Evolutionary conservation across 2,329 filamentous ascomycete species (phyloP), one percentile per base, ranked within the genome.

Genomic region (Pyricularia grisea): DNA sequence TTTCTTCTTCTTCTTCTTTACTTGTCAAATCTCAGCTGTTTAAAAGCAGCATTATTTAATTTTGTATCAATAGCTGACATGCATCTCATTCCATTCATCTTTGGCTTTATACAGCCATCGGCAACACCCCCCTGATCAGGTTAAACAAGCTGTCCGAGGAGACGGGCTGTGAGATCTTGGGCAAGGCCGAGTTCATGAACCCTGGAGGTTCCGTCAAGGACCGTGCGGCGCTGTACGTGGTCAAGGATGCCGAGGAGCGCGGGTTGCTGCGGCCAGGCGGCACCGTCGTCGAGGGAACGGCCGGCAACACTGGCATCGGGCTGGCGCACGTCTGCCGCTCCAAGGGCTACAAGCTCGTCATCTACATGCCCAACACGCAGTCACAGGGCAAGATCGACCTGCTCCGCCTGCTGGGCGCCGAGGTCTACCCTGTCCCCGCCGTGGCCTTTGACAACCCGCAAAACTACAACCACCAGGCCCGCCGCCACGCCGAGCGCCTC

Each of bases 291-390:
- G 95, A 99, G 81, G 95, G 95, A 71, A 99, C 95, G 5, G 95
- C 95, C 0, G 95, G 95, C 68, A 99, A 98, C 84, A 99, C 95
- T 33, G 95, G 95, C 73, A 99, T 99, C 79, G 95, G 95, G 1
- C 90, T 99, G 63, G 95, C 95, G 25, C 95, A 98, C 81, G 95
- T 99, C 69, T 98, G 95, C 82, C 88, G 94, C 71, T 92, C 90
- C 55, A 91, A 90, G 75, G 95, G 94, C 60, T 98, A 99, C 85
- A 91, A 91, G 78, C 89, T 97, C 67, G 94, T 98, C 77, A 99
- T 99, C 78, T 99, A 98, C 88, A 98, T 99, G 95, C 95, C 95
- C 75, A 92, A 99, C 84, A 98, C 94, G 66, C 95, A 98, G 82
- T 97, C 94, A 25, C 94, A 97, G 81, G 95, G 94, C 78, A 99